Conservation (phyloP, 495 filamentous ascomycete species). For the Daldinia concentrica region DNA sequence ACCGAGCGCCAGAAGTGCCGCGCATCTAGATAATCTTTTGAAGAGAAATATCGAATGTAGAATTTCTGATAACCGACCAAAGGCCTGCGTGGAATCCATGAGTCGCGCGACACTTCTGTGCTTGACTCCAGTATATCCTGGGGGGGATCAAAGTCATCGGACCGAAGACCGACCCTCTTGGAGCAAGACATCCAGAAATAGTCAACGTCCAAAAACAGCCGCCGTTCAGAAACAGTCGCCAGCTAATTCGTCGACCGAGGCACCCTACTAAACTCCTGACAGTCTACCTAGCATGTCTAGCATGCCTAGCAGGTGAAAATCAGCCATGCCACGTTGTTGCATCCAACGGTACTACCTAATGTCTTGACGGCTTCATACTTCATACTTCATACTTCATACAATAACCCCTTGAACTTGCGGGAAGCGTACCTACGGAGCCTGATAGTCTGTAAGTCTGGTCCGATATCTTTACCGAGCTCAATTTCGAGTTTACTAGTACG, state of each 20-base stretch:
- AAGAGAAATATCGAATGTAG: slow-evolving; percentile 4
- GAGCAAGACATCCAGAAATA: slow-evolving; percentile 19
- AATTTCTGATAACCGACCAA: slow-evolving; percentile 12
- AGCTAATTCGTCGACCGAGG: slow-evolving; percentile 8
- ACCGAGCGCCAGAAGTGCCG: not conserved
- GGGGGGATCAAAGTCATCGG: slow-evolving; percentile 19
- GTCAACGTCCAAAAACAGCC: not conserved
- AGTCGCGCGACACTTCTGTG: slow-evolving; percentile 16
- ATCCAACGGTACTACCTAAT: not conserved
- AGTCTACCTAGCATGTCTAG: not conserved
- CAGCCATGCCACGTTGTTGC: slow-evolving; percentile 10
- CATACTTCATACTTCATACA: slow-evolving; percentile 6
- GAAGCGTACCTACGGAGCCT: slow-evolving; percentile 2
- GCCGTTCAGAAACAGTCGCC: not conserved
- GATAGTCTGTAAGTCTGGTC: not conserved
- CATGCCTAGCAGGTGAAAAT: slow-evolving; percentile 8
- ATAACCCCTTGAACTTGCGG: slow-evolving; percentile 7
- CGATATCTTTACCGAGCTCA: not conserved
- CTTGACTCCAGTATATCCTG: slow-evolving; percentile 15
- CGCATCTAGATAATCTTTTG: slow-evolving; percentile 13
- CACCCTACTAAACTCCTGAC: not conserved
- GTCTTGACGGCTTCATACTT: not conserved
- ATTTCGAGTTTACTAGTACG: not conserved
- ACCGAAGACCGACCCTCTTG: slow-evolving; percentile 21
- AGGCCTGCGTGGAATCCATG: slow-evolving; percentile 9